These are phyloP conservation scores for Boechera stricta DNA, from an alignment of 345 rosid genomes.

Conservation along the genomic window DNA sequence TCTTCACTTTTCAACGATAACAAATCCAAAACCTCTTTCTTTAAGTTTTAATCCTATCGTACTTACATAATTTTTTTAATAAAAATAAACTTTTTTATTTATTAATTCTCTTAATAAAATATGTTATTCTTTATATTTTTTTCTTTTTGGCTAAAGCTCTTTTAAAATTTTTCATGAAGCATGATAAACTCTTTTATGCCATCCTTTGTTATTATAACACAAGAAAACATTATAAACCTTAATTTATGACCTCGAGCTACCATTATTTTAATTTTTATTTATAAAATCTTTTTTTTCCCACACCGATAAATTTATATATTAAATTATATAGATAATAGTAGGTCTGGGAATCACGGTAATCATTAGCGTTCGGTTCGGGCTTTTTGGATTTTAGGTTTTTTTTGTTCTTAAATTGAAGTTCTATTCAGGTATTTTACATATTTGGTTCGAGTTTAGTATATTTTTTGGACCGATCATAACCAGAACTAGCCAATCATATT, in stretches of 20 bases:
- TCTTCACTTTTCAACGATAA: conserved; percentile 49
- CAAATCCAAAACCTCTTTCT: conserved; percentile 24
- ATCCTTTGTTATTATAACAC: neutral
- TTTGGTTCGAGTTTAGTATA: no score
- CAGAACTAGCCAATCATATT: no score
- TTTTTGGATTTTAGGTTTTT: no score
- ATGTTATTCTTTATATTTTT: no score
- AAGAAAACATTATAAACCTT: no score
- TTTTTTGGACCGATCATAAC: no score
- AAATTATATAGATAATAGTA: neutral
- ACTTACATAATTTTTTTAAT: neutral
- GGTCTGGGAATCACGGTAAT: no score
- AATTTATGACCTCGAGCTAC: neutral
- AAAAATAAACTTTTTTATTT: no score
- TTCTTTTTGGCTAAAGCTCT: neutral
- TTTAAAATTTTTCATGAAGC: neutral
- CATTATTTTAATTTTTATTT: neutral
- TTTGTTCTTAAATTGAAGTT: no score
- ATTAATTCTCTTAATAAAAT: neutral
- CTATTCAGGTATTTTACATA: no score
- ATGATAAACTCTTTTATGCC: neutral
- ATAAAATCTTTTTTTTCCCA: neutral
- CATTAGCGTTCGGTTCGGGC: no score
- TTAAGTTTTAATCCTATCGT: neutral
- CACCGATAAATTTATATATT: neutral